A percentile compares a stretch with the other conserved stretches of the same genome.
These are phyloP conservation scores for Akanthomyces muscarius DNA, from an alignment of 2,329 filamentous ascomycete genomes.

Conservation along the genomic window DNA sequence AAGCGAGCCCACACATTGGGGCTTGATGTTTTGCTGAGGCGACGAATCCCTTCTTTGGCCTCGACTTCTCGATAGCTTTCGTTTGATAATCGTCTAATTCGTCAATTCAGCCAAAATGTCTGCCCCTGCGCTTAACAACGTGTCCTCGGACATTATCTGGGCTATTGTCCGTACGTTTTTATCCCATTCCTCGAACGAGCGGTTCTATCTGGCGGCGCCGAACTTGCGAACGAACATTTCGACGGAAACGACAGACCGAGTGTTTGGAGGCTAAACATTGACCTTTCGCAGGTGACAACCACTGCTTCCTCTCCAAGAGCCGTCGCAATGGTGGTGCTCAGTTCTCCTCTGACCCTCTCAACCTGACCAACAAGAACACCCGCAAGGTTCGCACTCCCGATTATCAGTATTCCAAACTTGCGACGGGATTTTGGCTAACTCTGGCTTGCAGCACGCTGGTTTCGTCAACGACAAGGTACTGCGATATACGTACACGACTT, in stretches of 20 bases:
- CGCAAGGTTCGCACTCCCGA: conserved; percentile 65
- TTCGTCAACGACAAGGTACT: conserved; percentile 90
- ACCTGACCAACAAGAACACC: conserved; percentile 85
- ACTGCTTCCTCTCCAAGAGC: conserved; percentile 91
- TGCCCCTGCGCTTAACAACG: conserved; percentile 59
- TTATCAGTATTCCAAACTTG: background rate
- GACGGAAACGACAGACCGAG: background rate
- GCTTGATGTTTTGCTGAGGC: conserved; percentile 13
- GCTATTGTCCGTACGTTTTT: conserved; percentile 76
- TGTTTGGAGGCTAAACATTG: background rate
- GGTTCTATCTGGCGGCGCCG: background rate
- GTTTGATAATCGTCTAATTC: conserved; percentile 9
- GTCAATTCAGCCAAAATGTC: conserved; percentile 50
- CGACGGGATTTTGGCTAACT: conserved; percentile 29
- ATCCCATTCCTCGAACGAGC: background rate
- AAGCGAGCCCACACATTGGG: conserved; percentile 41
- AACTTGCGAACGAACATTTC: background rate
- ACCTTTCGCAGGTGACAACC: conserved; percentile 65
- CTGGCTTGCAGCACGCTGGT: conserved; percentile 67
- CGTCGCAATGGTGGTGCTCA: conserved; percentile 71
- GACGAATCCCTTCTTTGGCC: background rate
- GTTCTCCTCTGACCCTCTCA: conserved; percentile 92
- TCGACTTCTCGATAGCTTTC: conserved; percentile 6
- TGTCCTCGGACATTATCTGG: conserved; percentile 92
- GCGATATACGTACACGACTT: background rate